Conservation (phyloP, 1,284 basidiomycete species). For the Singerocomus inundabilis region DNA sequence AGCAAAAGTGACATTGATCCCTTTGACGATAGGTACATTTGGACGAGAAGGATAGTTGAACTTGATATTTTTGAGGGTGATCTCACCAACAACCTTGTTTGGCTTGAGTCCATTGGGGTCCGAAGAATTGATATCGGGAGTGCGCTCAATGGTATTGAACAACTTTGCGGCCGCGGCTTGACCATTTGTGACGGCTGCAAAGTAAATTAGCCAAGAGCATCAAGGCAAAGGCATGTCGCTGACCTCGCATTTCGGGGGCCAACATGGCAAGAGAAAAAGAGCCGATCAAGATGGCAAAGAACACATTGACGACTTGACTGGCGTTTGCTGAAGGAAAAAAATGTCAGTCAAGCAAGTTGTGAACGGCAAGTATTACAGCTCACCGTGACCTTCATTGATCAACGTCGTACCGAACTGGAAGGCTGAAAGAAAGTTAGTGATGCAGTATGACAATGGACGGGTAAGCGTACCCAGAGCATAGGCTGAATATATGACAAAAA, state of each 20-base stretch:
- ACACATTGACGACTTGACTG: constrained; percentile 80
- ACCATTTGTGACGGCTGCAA: constrained; percentile 71
- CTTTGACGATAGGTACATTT: constrained; percentile 79
- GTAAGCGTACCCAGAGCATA: constrained; percentile 59
- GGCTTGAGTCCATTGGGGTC: constrained; percentile 71
- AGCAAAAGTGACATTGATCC: constrained; percentile 63
- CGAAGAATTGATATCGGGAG: constrained; percentile 83
- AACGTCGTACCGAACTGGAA: constrained; percentile 85
- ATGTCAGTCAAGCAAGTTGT: neutral
- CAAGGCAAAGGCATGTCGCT: constrained; percentile 5
- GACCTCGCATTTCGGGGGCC: constrained; percentile 81
- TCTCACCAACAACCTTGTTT: constrained; percentile 70
- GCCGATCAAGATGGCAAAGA: constrained; percentile 84
- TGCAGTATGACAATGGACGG: neutral
- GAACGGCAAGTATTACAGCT: constrained; percentile 5
- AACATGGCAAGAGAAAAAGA: constrained; percentile 83
- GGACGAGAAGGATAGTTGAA: constrained; percentile 94
- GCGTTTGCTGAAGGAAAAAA: constrained; percentile 45
- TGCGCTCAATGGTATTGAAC: constrained; percentile 87
- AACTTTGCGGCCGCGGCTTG: constrained; percentile 93
- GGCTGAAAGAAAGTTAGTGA: constrained; percentile 39
- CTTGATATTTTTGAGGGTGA: constrained; percentile 73
- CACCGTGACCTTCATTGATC: constrained; percentile 61
- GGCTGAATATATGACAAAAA: constrained; percentile 78
- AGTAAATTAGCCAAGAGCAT: neutral